Base-by-base conservation (phyloP, 2,329 filamentous ascomycete species). In the Alternaria triticina region DNA sequence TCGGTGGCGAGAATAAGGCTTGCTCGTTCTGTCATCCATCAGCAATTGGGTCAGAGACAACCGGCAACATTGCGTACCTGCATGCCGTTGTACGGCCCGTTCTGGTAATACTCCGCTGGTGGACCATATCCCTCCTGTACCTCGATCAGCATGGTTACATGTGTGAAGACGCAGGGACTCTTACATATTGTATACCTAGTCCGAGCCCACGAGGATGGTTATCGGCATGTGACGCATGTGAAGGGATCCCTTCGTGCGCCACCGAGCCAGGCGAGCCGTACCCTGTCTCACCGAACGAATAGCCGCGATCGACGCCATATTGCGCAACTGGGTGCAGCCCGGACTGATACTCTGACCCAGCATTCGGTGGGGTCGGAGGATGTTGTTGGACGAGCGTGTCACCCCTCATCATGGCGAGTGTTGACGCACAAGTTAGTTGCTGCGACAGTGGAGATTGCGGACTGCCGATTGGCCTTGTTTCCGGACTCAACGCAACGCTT, bases 311-410 rank as follows among this genome's bases (percentile, higher is more conserved):
- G 60, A 78, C 77, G 67, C 81, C 83, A 73, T 82, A 82, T 69
- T 81, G 78, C 49, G 79, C 80, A 65, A 84, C 70, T 57, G 80
- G 80, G 45, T 80, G 78, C 30, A 83, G 73, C 50, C 78, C 77
- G 55, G 78, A 77, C 25, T 77, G 76, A 28, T 77, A 72, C 15
- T 80, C 75, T 27, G 65, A 61, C 50, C 70, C 70, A 55, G 67
- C 66, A 64, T 66, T 73, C 30, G 78, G 78, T 58, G 78, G 79
- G 27, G 77, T 80, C 13, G 77, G 77, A 45, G 79, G 78, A 54
- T 79, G 78, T 59, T 75, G 72, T 25, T 78, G 78, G 57, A 77
- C 58, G 63, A 79, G 69, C 58, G 72, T 74, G 64, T 77, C 75
- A 58, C 72, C 63, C 67, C 74, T 77, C 77, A 79, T 79, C 58